A percentile compares a stretch with the other conserved stretches of the same genome.
Conservation (phyloP, 164 flowering plant genomes). For the Macadamia integrifolia region DNA sequence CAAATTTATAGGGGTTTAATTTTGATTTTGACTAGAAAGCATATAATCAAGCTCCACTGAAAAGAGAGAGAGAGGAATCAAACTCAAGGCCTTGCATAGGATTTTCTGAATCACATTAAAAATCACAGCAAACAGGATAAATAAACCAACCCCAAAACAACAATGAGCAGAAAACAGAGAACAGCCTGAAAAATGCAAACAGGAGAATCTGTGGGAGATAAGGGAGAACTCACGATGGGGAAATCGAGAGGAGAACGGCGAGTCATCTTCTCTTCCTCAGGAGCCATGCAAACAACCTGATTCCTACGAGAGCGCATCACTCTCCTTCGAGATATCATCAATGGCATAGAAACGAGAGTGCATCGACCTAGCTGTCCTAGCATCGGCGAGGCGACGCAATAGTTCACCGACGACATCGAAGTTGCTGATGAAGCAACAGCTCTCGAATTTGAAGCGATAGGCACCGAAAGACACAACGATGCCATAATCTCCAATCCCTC, state of each 20-base stretch:
- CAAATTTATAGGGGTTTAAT: no score
- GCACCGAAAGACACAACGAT: not conserved
- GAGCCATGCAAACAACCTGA: constrained; percentile 66
- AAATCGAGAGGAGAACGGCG: constrained; percentile 84
- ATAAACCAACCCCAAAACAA: no score
- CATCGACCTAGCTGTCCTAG: not conserved
- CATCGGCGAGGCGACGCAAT: not conserved
- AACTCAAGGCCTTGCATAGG: no score
- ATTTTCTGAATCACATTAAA: no score
- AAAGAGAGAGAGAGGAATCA: no score
- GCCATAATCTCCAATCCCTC: not conserved
- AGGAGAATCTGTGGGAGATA: no score
- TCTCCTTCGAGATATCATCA: not conserved
- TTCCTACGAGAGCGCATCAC: not conserved
- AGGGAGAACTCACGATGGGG: constrained; percentile 42
- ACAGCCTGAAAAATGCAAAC: no score
- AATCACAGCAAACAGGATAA: no score
- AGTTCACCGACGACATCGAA: not conserved
- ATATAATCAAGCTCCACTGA: no score
- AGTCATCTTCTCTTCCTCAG: constrained; percentile 71
- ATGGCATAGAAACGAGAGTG: not conserved
- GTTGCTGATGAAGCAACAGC: constrained; percentile 1
- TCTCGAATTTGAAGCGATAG: not conserved
- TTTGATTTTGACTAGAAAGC: no score
- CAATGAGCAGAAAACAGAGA: no score